Percentiles rank a stretch among this genome's conserved stretches.
These are phyloP conservation scores for Wallacemonas collosoma DNA, from an alignment of 208 protist species.

Conservation along the genomic window DNA sequence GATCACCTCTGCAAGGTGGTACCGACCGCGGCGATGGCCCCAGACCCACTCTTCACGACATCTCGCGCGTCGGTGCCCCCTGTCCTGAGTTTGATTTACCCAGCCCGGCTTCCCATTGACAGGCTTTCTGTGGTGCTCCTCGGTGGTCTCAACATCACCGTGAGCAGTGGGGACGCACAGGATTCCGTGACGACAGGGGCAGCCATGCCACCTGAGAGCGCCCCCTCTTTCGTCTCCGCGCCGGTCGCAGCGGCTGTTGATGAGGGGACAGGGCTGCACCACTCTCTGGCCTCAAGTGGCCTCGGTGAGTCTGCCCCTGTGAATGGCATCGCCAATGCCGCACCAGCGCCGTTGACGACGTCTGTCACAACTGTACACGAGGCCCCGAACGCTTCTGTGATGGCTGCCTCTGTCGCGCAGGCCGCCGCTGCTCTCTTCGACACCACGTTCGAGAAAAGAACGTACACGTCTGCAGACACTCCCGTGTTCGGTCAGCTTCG, in stretches of 20 bases:
- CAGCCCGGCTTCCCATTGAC: slow-evolving; percentile 34
- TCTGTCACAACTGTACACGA: too few species aligned
- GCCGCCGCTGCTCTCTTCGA: slow-evolving; percentile 30
- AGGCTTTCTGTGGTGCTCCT: slow-evolving; percentile 37
- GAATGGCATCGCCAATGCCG: not conserved
- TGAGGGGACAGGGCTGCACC: not conserved
- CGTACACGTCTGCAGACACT: slow-evolving; percentile 16
- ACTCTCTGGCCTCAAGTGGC: not conserved
- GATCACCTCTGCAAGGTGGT: slow-evolving; percentile 49
- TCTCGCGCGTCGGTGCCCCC: slow-evolving; percentile 28
- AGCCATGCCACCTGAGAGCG: not conserved
- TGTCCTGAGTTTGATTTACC: slow-evolving; percentile 33
- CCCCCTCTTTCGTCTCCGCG: not conserved
- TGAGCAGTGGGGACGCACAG: slow-evolving; percentile 2
- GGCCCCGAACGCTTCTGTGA: not conserved
- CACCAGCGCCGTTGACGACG: not conserved
- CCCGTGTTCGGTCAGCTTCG: slow-evolving; percentile 36
- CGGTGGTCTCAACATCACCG: slow-evolving; percentile 39
- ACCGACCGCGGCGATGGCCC: slow-evolving; percentile 23
- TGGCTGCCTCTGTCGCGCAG: slow-evolving; percentile 11
- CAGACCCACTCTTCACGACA: slow-evolving; percentile 29
- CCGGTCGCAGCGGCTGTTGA: not conserved
- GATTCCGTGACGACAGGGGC: not conserved
- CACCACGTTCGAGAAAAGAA: slow-evolving; percentile 19
- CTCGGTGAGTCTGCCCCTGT: not conserved